These are phyloP conservation scores for Luffa aegyptiaca DNA, from an alignment of 306 rosid species.

Conservation along the genomic window DNA sequence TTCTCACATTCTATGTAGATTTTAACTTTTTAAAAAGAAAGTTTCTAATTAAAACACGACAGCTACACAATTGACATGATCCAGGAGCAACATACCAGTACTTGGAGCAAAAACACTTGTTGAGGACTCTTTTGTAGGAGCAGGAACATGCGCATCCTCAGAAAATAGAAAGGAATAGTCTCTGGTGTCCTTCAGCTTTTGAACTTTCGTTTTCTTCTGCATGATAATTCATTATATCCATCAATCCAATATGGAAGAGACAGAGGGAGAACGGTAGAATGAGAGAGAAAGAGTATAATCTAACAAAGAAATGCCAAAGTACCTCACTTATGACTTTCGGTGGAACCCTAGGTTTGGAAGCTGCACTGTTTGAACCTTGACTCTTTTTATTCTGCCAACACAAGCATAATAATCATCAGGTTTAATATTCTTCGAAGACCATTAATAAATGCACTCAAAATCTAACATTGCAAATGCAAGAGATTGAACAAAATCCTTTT, in stretches of 20 bases:
- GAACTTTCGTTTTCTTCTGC: conserved; percentile 50
- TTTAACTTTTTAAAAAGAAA: conserved; percentile 13
- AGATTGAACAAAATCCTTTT: background rate
- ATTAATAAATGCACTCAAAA: background rate
- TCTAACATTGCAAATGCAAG: background rate
- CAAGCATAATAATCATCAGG: conserved; percentile 18
- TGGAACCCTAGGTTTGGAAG: conserved; percentile 31
- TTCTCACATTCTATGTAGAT: conserved; percentile 34
- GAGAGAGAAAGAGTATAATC: background rate
- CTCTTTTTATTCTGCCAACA: conserved; percentile 45
- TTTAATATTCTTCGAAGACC: conserved; percentile 13
- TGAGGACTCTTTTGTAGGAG: conserved; percentile 41
- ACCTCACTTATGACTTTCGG: conserved; percentile 54
- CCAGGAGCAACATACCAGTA: conserved; percentile 43
- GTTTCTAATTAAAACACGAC: background rate
- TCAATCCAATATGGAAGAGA: background rate
- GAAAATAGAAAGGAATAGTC: conserved; percentile 84
- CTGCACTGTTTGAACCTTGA: conserved; percentile 28
- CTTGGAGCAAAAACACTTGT: conserved; percentile 23
- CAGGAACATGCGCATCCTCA: conserved; percentile 63
- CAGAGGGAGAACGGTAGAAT: background rate
- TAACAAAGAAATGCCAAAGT: conserved; percentile 13
- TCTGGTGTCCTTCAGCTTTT: conserved; percentile 69
- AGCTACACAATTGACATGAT: conserved; percentile 1
- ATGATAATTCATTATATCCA: conserved; percentile 14